Evolutionary conservation across 768 basidiomycete genomes (phyloP).

Genomic region (Trametopsis cervina): DNA sequence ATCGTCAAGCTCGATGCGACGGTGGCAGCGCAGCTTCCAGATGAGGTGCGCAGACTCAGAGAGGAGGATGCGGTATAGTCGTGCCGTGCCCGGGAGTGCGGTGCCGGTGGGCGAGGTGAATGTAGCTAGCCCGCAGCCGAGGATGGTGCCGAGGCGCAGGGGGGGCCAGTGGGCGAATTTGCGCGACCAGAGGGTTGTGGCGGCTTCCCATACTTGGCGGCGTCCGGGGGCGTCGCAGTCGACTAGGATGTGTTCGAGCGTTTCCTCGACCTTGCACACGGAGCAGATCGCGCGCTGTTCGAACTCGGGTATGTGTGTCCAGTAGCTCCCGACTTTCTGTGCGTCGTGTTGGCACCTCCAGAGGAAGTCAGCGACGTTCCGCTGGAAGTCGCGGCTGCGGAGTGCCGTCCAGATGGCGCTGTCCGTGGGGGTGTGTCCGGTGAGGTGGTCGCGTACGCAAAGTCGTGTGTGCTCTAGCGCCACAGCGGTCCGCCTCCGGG

Average conservation of each 20-base stretch:
- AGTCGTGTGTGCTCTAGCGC: too few species aligned
- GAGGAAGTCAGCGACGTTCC: constrained; percentile 6
- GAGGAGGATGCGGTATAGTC: constrained; percentile 9
- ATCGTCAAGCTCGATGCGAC: neutral
- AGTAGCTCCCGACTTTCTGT: constrained; percentile 9
- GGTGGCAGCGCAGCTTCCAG: constrained; percentile 13
- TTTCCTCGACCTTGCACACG: too few species aligned
- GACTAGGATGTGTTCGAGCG: too few species aligned
- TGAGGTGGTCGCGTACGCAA: too few species aligned
- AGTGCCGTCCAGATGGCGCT: neutral
- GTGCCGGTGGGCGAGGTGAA: too few species aligned
- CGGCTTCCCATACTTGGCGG: too few species aligned
- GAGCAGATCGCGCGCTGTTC: too few species aligned
- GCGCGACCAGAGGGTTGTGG: too few species aligned
- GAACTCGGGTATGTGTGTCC: constrained; percentile 6
- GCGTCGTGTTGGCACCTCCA: constrained; percentile 9
- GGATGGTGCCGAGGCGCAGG: too few species aligned
- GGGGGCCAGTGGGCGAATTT: too few species aligned
- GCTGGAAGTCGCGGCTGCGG: neutral
- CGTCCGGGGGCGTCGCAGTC: too few species aligned
- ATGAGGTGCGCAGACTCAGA: constrained; percentile 7
- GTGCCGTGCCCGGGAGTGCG: neutral
- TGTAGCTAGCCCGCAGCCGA: neutral
- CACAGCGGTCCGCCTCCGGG: too few species aligned
- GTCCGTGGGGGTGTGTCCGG: neutral